Evolutionary conservation across 2,329 filamentous ascomycete genomes (phyloP), one percentile per base, ranked within the genome.

Genomic region (Fusarium sp.): DNA sequence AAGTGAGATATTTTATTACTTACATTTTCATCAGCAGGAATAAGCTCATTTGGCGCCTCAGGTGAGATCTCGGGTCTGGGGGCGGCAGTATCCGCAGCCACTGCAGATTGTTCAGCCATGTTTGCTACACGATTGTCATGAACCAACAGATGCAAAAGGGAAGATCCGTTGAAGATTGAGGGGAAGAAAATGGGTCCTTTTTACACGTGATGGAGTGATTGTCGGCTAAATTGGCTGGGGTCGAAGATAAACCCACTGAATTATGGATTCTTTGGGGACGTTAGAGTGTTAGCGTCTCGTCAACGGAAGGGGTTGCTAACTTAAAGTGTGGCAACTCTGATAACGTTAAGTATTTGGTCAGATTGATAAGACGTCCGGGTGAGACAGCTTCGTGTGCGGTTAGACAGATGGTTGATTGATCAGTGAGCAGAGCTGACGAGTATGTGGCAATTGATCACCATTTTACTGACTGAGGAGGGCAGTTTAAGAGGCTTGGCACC

Each of bases 161-260:
- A 39, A 52, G 30, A 52, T 42, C 18, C 7, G 18, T 42, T 19
- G 18, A 41, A 41, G n/a, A 21, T 41, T 52, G 49, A 52, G 49
- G 49, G 49, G 49, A 18, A 42, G 34, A 42, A 52, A 41, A 42
- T 28, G 49, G 49, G 23, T 28, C 34, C 6, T n/a, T 19, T 12
- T 8, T 42, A 41, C 49, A 52, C 49, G 49, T 52, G 49, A 52
- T 52, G 49, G 41, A 41, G 26, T 26, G 23, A 52, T 52, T 18
- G 16, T 41, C 34, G 49, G 49, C 49, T 52, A 52, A 52, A 41
- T 21, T 21, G 49, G 34, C n/a, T n/a, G 9, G 23, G 37, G 41
- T 21, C n/a, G 2, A 4, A 4, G 31, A 11, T 4, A 41, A 28
- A 25, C n/a, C 30, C 34, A 42, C 49, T 13, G 23, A n/a, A 37